phyloP scores from a whole-genome alignment of 352 stramenopile genomes.

The Pythium aquatile region DNA sequence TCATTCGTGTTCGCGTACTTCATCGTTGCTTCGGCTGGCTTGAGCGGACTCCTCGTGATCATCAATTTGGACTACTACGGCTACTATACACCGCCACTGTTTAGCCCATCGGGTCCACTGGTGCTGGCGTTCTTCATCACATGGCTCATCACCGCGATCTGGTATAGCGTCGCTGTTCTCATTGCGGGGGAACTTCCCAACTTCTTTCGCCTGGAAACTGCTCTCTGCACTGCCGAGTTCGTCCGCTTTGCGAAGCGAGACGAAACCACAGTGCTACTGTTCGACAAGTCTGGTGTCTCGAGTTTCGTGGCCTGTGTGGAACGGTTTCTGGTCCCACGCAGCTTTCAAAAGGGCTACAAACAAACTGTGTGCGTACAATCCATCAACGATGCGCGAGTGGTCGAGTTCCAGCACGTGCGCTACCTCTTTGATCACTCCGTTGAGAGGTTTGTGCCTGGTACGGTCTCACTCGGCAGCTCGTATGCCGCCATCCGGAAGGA shows the following conservation, averaged over 20 bases:
- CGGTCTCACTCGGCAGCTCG: constrained; percentile 40
- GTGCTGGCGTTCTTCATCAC: constrained; percentile 64
- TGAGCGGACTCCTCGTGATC: constrained; percentile 42
- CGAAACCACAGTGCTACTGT: constrained; percentile 52
- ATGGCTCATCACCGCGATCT: constrained; percentile 55
- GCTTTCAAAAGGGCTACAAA: constrained; percentile 38
- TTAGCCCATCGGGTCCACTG: constrained; percentile 46
- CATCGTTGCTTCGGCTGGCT: constrained; percentile 45
- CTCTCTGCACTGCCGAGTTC: constrained; percentile 41
- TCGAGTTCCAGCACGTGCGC: constrained; percentile 32
- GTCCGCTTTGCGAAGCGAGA: constrained; percentile 65
- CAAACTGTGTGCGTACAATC: constrained; percentile 48
- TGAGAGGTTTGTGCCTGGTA: constrained; percentile 22
- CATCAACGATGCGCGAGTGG: constrained; percentile 18
- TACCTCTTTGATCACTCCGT: constrained; percentile 26
- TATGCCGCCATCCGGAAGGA: constrained; percentile 50
- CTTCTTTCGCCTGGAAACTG: constrained; percentile 51
- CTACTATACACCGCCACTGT: constrained; percentile 46
- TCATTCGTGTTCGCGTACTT: constrained; percentile 61
- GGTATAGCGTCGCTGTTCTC: constrained; percentile 47
- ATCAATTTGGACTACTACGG: constrained; percentile 58
- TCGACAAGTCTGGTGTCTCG: constrained; percentile 55
- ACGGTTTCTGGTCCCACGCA: constrained; percentile 9
- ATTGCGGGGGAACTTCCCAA: constrained; percentile 48
- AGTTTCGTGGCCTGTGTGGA: constrained; percentile 46